A percentile compares a stretch with the other conserved stretches of the same genome.
Conservation (phyloP, 768 basidiomycete genomes). For the Naematelia aurantialba region DNA sequence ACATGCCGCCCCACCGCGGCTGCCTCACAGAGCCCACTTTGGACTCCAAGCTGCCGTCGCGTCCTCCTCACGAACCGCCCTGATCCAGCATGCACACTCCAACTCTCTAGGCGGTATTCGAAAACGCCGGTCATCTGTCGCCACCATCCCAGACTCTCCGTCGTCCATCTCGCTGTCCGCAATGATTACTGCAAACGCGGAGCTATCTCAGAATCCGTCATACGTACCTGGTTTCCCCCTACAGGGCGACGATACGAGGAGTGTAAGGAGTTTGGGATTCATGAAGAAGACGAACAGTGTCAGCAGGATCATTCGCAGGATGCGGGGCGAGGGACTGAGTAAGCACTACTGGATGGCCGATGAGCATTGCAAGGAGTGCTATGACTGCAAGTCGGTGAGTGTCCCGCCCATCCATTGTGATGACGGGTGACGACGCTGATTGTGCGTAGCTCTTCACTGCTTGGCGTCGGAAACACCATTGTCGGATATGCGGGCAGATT, state of each 20-base stretch:
- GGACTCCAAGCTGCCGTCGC: slow-evolving; percentile 15
- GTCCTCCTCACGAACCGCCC: slow-evolving; percentile 20
- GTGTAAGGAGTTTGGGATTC: slow-evolving; percentile 57
- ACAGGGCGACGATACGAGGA: slow-evolving; percentile 75
- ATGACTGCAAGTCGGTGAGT: slow-evolving; percentile 80
- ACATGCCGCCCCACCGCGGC: slow-evolving; percentile 8
- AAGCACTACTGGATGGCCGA: slow-evolving; percentile 99
- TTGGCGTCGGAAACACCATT: slow-evolving; percentile 95
- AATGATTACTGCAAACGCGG: slow-evolving; percentile 41
- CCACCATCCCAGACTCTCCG: slow-evolving; percentile 42
- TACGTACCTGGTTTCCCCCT: slow-evolving; percentile 87
- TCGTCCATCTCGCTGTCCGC: slow-evolving; percentile 41
- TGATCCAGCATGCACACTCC: slow-evolving; percentile 23
- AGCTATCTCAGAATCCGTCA: slow-evolving; percentile 32
- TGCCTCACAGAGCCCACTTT: slow-evolving; percentile 16
- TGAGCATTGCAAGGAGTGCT: slow-evolving; percentile 90
- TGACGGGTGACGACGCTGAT: neutral
- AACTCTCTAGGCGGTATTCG: slow-evolving; percentile 22
- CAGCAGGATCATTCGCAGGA: slow-evolving; percentile 82
- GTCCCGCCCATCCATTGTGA: neutral
- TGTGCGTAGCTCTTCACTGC: slow-evolving; percentile 63
- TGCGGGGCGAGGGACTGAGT: slow-evolving; percentile 80
- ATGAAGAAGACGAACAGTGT: slow-evolving; percentile 72
- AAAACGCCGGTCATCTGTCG: slow-evolving; percentile 34
- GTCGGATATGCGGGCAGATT: slow-evolving; percentile 97